phyloP scores from a whole-genome alignment of 2,329 filamentous ascomycete species.

The Aspergillus amoenus region DNA sequence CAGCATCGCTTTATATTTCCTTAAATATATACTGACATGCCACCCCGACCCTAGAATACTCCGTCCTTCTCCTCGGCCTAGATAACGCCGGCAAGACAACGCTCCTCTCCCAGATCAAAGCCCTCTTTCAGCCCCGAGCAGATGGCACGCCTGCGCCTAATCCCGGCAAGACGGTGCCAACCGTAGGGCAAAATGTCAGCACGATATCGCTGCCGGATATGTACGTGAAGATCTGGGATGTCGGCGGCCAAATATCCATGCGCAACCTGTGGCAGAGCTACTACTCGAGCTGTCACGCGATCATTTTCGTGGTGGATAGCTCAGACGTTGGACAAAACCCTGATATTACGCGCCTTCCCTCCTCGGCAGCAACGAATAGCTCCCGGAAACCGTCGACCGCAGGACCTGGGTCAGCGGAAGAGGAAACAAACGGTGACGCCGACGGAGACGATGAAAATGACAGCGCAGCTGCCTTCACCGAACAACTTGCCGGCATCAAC shows the following conservation, averaged over 20 bases:
- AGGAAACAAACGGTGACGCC: background rate
- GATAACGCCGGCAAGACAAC: conserved; percentile 99
- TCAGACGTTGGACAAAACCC: conserved; percentile 83
- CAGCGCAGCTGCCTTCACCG: conserved; percentile 24
- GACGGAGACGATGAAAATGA: background rate
- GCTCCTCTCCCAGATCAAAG: conserved; percentile 93
- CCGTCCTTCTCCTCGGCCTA: conserved; percentile 91
- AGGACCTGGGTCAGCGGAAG: background rate
- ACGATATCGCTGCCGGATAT: conserved; percentile 88
- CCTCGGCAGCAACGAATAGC: background rate
- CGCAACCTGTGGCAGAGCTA: conserved; percentile 94
- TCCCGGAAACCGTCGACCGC: conserved; percentile 19
- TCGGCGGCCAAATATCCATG: conserved; percentile 87
- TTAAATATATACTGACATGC: background rate
- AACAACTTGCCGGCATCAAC: conserved; percentile 37
- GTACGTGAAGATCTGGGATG: conserved; percentile 98
- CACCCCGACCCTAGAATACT: conserved; percentile 68
- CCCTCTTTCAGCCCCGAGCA: conserved; percentile 62
- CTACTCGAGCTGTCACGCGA: conserved; percentile 90
- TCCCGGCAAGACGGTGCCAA: conserved; percentile 84
- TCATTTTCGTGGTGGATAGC: conserved; percentile 96
- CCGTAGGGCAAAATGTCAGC: conserved; percentile 94
- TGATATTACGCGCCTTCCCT: conserved; percentile 56
- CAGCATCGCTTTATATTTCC: background rate
- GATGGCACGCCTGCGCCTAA: conserved; percentile 50